Evolutionary conservation across 208 protist genomes (phyloP).

Genomic region (Eutreptiella sp.): DNA sequence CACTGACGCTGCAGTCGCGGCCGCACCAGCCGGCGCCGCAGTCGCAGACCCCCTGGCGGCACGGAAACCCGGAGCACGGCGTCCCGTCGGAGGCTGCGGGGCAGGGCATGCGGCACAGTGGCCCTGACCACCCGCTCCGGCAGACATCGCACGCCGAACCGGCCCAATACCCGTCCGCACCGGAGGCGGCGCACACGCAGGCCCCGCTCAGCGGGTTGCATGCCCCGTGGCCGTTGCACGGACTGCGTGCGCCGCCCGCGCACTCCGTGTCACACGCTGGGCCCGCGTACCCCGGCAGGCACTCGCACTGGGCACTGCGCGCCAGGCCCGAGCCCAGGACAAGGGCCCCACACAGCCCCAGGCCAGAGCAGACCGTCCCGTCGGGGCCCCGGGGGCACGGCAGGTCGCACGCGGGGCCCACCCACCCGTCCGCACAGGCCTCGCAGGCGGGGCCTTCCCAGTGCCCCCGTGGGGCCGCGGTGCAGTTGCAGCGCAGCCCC

Average conservation of each 20-base stretch:
- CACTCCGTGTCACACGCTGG: slow-evolving; percentile 7
- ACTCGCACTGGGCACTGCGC: slow-evolving; percentile 7
- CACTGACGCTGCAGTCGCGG: too few species aligned
- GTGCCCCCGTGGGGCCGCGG: slow-evolving; percentile 4
- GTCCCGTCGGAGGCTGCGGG: neutral
- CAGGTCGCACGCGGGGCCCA: slow-evolving; percentile 7
- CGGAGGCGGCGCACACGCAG: neutral
- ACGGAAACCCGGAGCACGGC: too few species aligned
- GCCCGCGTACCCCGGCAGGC: slow-evolving; percentile 17
- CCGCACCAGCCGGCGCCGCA: neutral
- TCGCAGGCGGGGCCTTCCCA: slow-evolving; percentile 8
- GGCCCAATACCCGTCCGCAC: neutral
- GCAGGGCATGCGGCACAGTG: slow-evolving; percentile 1
- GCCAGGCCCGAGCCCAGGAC: too few species aligned
- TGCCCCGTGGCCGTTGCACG: too few species aligned
- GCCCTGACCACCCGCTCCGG: neutral
- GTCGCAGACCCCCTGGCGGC: slow-evolving; percentile 8
- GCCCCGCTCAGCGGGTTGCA: too few species aligned
- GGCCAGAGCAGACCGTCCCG: neutral
- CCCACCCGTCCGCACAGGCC: slow-evolving; percentile 12
- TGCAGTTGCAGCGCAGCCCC: slow-evolving; percentile 6
- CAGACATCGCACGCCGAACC: neutral
- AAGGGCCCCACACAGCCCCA: slow-evolving; percentile 1
- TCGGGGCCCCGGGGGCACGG: neutral
- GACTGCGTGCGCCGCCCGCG: too few species aligned